Base-by-base conservation (phyloP, 139 green algal genomes). In the Chlamydomonas sp. region DNA sequence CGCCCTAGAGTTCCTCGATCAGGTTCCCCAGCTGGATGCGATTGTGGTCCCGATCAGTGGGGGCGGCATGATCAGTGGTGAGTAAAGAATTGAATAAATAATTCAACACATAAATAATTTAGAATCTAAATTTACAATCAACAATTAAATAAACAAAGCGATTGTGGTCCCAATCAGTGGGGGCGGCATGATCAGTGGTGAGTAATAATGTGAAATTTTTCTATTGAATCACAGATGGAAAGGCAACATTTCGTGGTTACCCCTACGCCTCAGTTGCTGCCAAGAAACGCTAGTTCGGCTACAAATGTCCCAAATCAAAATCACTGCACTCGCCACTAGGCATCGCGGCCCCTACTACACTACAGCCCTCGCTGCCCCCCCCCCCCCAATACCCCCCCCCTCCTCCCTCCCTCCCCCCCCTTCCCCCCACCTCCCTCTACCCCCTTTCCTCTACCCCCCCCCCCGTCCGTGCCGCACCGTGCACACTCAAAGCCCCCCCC, bases 141-240 rank as follows among this genome's bases (percentile, higher is more conserved):
- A n/a, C 38, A 83, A 0, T 80, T 95, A 24, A 82, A 95, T 34
- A n/a, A n/a, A n/a, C n/a, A n/a, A n/a, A n/a, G 89, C 79, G 0
- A 79, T 95, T 37, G 76, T 96, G 3, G 87, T 92, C 34, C 89
- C 89, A 0, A 80, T 96, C 30, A 88, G 76, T 2, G 90, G 90
- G 2, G 90, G 90, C 2, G 90, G 89, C 58, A 88, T 96, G 82
- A 86, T 88, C 59, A 83, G 66, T 43, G 80, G 73, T 33, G 26
- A 20, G 54, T 28, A 57, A 57, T 57, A 28, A 57, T 57, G 47
- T 22, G 22, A 57, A 57, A 28, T 57, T 28, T 57, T 22, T 16
- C 47, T 57, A 22, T 16, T 16, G 47, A 16, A 57, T 57, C 13
- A 13, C 16, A 26, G 13, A 54, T 16, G 16, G 43, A 26, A 54